Evolutionary conservation across 805 yeast genomes (phyloP).

Genomic region (Candida chauliodis): DNA sequence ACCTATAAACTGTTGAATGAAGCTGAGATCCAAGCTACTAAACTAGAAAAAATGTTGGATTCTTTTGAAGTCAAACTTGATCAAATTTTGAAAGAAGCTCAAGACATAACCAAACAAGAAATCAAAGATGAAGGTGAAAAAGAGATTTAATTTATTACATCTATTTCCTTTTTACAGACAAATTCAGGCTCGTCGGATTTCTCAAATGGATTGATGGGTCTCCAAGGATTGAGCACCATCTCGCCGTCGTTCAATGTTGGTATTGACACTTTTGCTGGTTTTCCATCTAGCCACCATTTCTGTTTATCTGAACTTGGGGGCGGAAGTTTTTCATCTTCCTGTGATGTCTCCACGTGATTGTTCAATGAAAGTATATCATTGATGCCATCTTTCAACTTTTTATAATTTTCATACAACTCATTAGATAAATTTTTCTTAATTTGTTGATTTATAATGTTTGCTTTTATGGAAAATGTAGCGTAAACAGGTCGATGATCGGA

Average conservation of each 20-base stretch:
- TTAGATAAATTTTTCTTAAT: constrained; percentile 52
- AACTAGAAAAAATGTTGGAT: constrained; percentile 64
- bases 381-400: constrained; percentile 44
- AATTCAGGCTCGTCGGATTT: constrained; percentile 52
- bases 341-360: constrained; percentile 13
- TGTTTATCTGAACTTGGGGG: constrained; percentile 81
- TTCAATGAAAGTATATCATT: constrained; percentile 30
- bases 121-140: neutral
- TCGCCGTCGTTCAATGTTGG: constrained; percentile 32
- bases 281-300: constrained; percentile 90
- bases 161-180: constrained; percentile 23
- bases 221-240: constrained; percentile 62
- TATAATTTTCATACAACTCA: constrained; percentile 54
- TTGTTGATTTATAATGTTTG: constrained; percentile 63
- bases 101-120: constrained; percentile 15
- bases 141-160: constrained; percentile 1
- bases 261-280: constrained; percentile 64
- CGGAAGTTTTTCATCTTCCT: constrained; percentile 52
- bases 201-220: constrained; percentile 72
- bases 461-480: constrained; percentile 62
- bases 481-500: constrained; percentile 92
- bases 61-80: constrained; percentile 63
- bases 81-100: constrained; percentile 48
- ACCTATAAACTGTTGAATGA: constrained; percentile 59
- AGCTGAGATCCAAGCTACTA: constrained; percentile 62